A percentile compares a stretch with the other conserved stretches of the same genome.
Evolutionary conservation across 352 stramenopile species (phyloP).

Genomic region (Thalassiosira sp.): DNA sequence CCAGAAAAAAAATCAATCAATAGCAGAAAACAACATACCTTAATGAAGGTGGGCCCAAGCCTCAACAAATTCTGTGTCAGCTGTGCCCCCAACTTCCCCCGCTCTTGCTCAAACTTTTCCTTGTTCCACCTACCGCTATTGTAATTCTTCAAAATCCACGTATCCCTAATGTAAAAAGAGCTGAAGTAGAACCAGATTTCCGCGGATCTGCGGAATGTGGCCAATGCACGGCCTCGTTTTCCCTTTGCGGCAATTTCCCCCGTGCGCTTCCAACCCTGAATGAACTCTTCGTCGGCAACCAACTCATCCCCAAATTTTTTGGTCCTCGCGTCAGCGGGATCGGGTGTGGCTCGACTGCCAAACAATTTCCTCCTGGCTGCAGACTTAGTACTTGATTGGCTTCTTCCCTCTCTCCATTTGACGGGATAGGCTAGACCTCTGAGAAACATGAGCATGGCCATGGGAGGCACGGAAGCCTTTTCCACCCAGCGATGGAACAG

Average conservation of each 20-base stretch:
- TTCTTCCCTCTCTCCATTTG: slow-evolving; percentile 50
- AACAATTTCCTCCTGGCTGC: slow-evolving; percentile 33
- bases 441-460: slow-evolving; percentile 63
- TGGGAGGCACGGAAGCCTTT: slow-evolving; percentile 68
- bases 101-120: slow-evolving; percentile 67
- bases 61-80: slow-evolving; percentile 82
- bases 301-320: slow-evolving; percentile 50
- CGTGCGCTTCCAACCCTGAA: slow-evolving; percentile 81
- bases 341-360: not conserved
- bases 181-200: slow-evolving; percentile 84
- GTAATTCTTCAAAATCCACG: slow-evolving; percentile 72
- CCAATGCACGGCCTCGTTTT: slow-evolving; percentile 62
- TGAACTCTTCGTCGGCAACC: slow-evolving; percentile 67
- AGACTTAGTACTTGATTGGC: no score
- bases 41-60: slow-evolving; percentile 83
- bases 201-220: slow-evolving; percentile 70
- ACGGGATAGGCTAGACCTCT: slow-evolving; percentile 62
- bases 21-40: slow-evolving; percentile 48
- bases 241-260: slow-evolving; percentile 81
- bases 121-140: slow-evolving; percentile 70
- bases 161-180: slow-evolving; percentile 82
- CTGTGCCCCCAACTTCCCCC: slow-evolving; percentile 72
- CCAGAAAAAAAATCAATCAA: slow-evolving; percentile 1
- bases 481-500: slow-evolving; percentile 65
- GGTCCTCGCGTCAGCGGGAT: slow-evolving; percentile 1